A percentile compares a stretch with the other conserved stretches of the same genome.
Conservation (phyloP, 176 grass and related monocot genomes). For the Carex littledalei region DNA sequence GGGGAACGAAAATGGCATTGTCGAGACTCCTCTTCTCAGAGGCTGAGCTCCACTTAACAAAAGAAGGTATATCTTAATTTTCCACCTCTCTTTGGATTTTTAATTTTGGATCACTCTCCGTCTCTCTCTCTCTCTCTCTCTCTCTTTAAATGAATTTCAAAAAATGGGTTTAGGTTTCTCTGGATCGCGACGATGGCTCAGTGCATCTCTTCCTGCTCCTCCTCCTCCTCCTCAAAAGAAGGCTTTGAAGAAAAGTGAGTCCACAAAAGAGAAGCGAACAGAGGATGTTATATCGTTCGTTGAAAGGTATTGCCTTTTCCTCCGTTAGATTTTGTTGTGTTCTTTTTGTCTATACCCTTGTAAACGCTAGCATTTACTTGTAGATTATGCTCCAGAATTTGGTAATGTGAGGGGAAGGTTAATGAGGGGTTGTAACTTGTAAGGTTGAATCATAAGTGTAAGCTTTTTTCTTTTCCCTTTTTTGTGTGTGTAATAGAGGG, state of each 20-base stretch:
- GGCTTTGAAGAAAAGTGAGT: neutral
- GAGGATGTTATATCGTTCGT: conserved; percentile 3
- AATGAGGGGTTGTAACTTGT: neutral
- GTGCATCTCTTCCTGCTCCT: neutral
- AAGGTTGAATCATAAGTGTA: neutral
- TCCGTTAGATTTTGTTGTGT: neutral
- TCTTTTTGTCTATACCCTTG: neutral
- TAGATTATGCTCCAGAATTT: neutral
- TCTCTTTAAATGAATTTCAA: neutral
- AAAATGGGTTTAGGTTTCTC: conserved; percentile 15
- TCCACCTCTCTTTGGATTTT: neutral
- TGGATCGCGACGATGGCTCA: neutral
- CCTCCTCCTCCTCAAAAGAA: neutral
- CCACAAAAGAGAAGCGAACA: neutral
- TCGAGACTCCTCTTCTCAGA: neutral
- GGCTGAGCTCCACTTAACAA: conserved; percentile 8
- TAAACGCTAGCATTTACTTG: neutral
- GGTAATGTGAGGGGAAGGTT: neutral
- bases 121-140: neutral
- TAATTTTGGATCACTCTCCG: neutral
- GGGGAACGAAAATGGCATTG: conserved; percentile 11
- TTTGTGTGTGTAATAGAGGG: neutral
- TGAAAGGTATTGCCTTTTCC: neutral
- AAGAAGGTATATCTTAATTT: neutral
- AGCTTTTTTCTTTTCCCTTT: neutral